Evolutionary conservation across 352 stramenopile species (phyloP), one percentile per base, ranked within the genome.

Genomic region (Phytophthora pisi): DNA sequence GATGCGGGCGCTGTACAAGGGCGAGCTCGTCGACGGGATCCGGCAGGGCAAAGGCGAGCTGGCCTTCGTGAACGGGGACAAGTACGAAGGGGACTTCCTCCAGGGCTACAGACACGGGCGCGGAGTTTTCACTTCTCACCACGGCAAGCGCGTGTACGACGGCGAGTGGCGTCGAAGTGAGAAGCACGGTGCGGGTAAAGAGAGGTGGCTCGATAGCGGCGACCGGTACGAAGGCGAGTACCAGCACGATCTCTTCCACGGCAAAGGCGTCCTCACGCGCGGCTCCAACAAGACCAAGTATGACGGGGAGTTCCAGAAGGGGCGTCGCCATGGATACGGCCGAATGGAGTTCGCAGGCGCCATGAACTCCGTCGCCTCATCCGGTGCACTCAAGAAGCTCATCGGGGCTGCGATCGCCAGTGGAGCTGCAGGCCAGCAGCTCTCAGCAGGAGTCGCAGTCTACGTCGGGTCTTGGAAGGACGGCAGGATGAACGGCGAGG

Each of bases 181-280:
- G 47, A 77, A 73, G n/a, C 71, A 90, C 55, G 84, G 84, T 20
- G 8, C 58, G 0, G 84, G 84, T 5, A 90, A 86, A 56, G 82
- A 91, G 58, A 58, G 59, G 24, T 93, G 82, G 79, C 26, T 78
- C n/a, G 38, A 23, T 10, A 86, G 47, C 15, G 80, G 80, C 8
- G 79, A 91, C 43, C 67, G 78, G 13, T 93, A 93, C 63, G 82
- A 91, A 66, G 82, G 84, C 34, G 77, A 86, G 57, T 93, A 85
- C 57, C 50, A 79, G 11, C 68, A 80, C 34, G 84, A 88, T 38
- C 58, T 51, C 3, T 89, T 87, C 28, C 78, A 93, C 34, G 84
- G 84, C 61, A 74, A 78, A 38, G 84, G 84, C n/a, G 38, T 82
- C 18, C 52, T 87, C 4, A 60, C 78, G 7, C 65, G 68, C 10